phyloP scores from a whole-genome alignment of 306 rosid species.

The Corylus avellana region DNA sequence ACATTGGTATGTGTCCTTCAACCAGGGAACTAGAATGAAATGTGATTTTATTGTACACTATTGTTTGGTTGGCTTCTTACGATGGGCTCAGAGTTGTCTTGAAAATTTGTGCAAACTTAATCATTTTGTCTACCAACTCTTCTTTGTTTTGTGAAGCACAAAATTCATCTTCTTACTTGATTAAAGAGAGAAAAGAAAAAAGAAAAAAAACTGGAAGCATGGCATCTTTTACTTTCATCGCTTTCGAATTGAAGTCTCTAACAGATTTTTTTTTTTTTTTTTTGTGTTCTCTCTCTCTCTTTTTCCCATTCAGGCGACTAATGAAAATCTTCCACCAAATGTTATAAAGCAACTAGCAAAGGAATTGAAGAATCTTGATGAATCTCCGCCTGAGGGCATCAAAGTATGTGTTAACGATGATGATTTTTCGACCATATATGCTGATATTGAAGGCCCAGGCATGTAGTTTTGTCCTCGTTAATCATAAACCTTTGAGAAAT shows the following conservation, averaged over 20 bases:
- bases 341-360: conserved; percentile 95
- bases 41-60: neutral
- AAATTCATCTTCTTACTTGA: neutral
- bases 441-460: conserved; percentile 98
- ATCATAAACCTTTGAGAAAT: neutral
- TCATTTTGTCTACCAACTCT: neutral
- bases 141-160: neutral
- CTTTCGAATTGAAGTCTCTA: conserved; percentile 8
- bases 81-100: neutral
- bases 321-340: conserved; percentile 98
- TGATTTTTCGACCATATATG: conserved; percentile 85
- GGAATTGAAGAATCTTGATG: conserved; percentile 95
- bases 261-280: conserved; percentile 10
- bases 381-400: conserved; percentile 96
- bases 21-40: neutral
- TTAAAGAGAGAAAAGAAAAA: neutral
- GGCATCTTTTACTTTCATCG: conserved; percentile 8
- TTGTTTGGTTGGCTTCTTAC: neutral
- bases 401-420: conserved; percentile 88
- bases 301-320: conserved; percentile 66
- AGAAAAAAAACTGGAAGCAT: neutral
- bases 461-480: conserved; percentile 31
- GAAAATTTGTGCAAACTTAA: neutral
- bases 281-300: no score
- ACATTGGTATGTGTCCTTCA: neutral